Evolutionary conservation across 1,139 yeast species (phyloP).

Genomic region (Groenewaldozyma sp.): DNA sequence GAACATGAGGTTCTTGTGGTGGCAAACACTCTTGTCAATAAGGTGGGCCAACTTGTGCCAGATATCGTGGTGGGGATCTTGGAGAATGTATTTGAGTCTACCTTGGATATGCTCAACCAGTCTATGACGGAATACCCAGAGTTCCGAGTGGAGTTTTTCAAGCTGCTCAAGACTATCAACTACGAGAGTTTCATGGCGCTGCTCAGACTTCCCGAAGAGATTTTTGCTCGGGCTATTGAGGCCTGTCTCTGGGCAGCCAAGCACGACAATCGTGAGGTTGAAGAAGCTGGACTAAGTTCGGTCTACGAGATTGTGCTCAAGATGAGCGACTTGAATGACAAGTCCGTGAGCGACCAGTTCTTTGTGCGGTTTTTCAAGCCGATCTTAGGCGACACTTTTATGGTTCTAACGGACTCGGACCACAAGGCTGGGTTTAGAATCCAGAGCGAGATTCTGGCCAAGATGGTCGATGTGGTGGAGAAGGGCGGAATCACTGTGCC

Average conservation of each 20-base stretch:
- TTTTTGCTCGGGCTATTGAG: slow-evolving; percentile 82
- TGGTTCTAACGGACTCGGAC: slow-evolving; percentile 91
- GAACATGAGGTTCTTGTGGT: slow-evolving; percentile 96
- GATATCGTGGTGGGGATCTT: slow-evolving; percentile 82
- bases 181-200: slow-evolving; percentile 78
- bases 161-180: slow-evolving; percentile 78
- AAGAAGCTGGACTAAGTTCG: slow-evolving; percentile 75
- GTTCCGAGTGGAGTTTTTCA: slow-evolving; percentile 93
- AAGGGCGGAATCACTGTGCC: slow-evolving; percentile 67
- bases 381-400: slow-evolving; percentile 84
- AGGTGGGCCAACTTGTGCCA: slow-evolving; percentile 83
- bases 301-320: slow-evolving; percentile 76
- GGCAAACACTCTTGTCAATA: slow-evolving; percentile 79
- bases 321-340: slow-evolving; percentile 68
- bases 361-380: slow-evolving; percentile 84
- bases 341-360: slow-evolving; percentile 66
- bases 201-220: slow-evolving; percentile 81
- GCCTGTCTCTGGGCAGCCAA: slow-evolving; percentile 98
- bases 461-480: slow-evolving; percentile 75
- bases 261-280: slow-evolving; percentile 93
- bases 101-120: slow-evolving; percentile 88
- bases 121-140: slow-evolving; percentile 97
- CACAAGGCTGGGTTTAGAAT: slow-evolving; percentile 93
- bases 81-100: slow-evolving; percentile 88
- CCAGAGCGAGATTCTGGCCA: slow-evolving; percentile 79